Evolutionary conservation across 2,329 filamentous ascomycete genomes (phyloP).

Genomic region (Cercospora sp.): DNA sequence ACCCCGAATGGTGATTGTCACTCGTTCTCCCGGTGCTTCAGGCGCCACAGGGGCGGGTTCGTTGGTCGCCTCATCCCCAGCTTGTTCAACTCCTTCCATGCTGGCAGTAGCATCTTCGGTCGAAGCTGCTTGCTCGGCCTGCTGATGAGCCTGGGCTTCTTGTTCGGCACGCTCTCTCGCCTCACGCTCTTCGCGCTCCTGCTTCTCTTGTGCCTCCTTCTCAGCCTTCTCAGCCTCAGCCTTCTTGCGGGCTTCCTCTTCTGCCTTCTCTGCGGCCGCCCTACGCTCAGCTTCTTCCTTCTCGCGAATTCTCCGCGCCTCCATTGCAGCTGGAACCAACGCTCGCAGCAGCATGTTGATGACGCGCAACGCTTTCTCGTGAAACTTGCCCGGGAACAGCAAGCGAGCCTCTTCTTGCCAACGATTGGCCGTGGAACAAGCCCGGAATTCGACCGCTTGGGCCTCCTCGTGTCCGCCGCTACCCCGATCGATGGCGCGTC

Average conservation of each 20-base stretch:
- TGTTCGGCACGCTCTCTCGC: constrained; percentile 48
- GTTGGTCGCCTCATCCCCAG: constrained; percentile 43
- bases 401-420: constrained; percentile 91
- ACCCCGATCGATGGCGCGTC: constrained; percentile 47
- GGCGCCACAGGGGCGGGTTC: constrained; percentile 41
- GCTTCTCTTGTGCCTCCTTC: constrained; percentile 53
- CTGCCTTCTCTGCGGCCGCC: constrained; percentile 61
- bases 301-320: constrained; percentile 72
- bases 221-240: constrained; percentile 63
- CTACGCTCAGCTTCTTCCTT: constrained; percentile 66
- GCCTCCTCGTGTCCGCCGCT: constrained; percentile 58
- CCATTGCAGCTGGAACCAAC: constrained; percentile 80
- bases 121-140: constrained; percentile 32
- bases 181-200: constrained; percentile 51
- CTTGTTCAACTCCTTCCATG: constrained; percentile 76
- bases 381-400: constrained; percentile 66
- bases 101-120: constrained; percentile 43
- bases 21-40: constrained; percentile 52
- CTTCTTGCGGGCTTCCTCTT: constrained; percentile 62
- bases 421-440: constrained; percentile 69
- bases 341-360: constrained; percentile 68
- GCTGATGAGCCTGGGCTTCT: constrained; percentile 39
- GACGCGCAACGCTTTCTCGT: constrained; percentile 70
- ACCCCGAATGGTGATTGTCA: constrained; percentile 81
- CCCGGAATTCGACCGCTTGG: constrained; percentile 73